Evolutionary conservation across 2,329 filamentous ascomycete species (phyloP).

Genomic region (Hypoxylon sp.): DNA sequence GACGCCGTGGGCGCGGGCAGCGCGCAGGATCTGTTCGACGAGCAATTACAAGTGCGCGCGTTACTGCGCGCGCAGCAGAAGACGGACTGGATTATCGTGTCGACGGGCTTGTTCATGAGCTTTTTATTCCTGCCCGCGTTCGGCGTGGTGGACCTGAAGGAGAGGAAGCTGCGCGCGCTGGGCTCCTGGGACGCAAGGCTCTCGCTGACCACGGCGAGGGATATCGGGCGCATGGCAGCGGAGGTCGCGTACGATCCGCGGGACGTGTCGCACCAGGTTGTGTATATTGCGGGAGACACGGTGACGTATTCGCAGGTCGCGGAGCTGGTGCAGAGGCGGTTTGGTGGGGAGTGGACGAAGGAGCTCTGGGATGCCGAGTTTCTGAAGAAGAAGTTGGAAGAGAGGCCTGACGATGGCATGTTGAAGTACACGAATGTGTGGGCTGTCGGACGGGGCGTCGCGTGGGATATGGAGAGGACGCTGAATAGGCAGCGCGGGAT

Average conservation of each 20-base stretch:
- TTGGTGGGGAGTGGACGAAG: slow-evolving; percentile 58
- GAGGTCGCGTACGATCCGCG: slow-evolving; percentile 65
- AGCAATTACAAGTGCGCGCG: slow-evolving; percentile 73
- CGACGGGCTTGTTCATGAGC: slow-evolving; percentile 79
- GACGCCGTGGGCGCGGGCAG: slow-evolving; percentile 72
- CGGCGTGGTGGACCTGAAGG: slow-evolving; percentile 70
- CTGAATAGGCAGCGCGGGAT: slow-evolving; percentile 63
- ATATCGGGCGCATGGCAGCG: slow-evolving; percentile 74
- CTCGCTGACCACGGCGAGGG: slow-evolving; percentile 72
- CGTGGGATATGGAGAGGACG: slow-evolving; percentile 65
- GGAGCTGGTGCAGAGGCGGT: slow-evolving; percentile 62
- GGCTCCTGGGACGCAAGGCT: slow-evolving; percentile 74
- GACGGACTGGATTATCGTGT: slow-evolving; percentile 74
- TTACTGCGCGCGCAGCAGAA: slow-evolving; percentile 63
- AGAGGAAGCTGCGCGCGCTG: slow-evolving; percentile 65
- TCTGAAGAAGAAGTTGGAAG: slow-evolving; percentile 58
- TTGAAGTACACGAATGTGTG: slow-evolving; percentile 70
- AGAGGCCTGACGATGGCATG: slow-evolving; percentile 62
- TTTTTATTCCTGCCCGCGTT: slow-evolving; percentile 76
- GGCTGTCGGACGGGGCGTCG: slow-evolving; percentile 65
- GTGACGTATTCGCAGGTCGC: slow-evolving; percentile 65
- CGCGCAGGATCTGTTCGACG: slow-evolving; percentile 76
- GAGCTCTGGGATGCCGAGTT: slow-evolving; percentile 62
- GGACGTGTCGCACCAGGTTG: slow-evolving; percentile 55
- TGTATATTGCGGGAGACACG: slow-evolving; percentile 70